Percentiles rank a stretch among this genome's conserved stretches.
phyloP scores from a whole-genome alignment of 2,329 filamentous ascomycete genomes.

The Fusarium sp. region DNA sequence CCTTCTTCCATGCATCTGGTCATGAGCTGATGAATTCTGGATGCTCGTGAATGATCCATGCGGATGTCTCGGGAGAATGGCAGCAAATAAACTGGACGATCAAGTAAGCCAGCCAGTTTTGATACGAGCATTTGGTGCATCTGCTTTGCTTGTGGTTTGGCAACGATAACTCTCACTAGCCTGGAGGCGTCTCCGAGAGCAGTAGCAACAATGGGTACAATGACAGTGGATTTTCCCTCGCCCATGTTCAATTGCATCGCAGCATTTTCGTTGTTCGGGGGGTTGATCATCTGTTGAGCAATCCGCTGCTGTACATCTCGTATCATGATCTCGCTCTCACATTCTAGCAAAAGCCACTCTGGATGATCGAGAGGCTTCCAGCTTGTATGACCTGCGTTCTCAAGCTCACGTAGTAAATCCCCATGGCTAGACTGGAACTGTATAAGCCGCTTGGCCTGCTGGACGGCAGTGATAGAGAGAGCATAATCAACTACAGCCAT shows the following conservation, averaged over 20 bases:
- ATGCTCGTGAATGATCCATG: conserved; percentile 52
- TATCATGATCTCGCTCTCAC: conserved; percentile 74
- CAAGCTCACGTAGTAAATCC: conserved; percentile 59
- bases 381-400: conserved; percentile 67
- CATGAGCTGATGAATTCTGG: conserved; percentile 57
- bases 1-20: conserved; percentile 63
- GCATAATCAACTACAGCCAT: conserved; percentile 58
- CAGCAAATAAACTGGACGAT: conserved; percentile 68
- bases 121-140: conserved; percentile 60
- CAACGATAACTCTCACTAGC: conserved; percentile 72
- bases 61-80: conserved; percentile 70
- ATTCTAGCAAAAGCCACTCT: conserved; percentile 75
- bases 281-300: conserved; percentile 68
- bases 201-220: conserved; percentile 74
- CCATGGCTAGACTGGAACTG: conserved; percentile 36
- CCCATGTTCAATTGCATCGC: conserved; percentile 81
- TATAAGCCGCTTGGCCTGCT: conserved; percentile 61
- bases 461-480: conserved; percentile 56
- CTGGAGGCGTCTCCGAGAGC: conserved; percentile 64
- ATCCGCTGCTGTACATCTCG: conserved; percentile 72
- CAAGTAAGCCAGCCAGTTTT: conserved; percentile 67
- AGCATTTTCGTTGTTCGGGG: conserved; percentile 58
- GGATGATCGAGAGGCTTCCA: conserved; percentile 69
- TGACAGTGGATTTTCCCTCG: conserved; percentile 78
- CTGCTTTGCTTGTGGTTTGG: conserved; percentile 73